A percentile compares a stretch with the other conserved stretches of the same genome.
phyloP scores from a whole-genome alignment of 306 rosid species.

The Gastrolobium bilobum region DNA sequence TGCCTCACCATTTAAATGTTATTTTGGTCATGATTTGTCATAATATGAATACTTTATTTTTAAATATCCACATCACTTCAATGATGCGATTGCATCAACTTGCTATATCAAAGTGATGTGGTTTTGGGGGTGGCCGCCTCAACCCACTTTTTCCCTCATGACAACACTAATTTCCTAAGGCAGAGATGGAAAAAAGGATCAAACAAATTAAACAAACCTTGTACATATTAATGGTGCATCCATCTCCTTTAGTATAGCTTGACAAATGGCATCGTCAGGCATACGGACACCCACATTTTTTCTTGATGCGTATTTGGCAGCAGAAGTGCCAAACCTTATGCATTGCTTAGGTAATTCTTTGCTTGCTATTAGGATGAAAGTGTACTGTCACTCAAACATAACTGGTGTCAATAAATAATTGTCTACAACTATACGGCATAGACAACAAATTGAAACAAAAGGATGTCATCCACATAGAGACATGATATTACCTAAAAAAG shows the following conservation, averaged over 20 bases:
- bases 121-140: constrained; percentile 8
- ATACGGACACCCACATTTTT: constrained; percentile 93
- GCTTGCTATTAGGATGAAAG: constrained; percentile 92
- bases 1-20: constrained; percentile 4
- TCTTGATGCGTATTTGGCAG: constrained; percentile 75
- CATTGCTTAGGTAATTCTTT: constrained; percentile 91
- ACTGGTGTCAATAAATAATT: constrained; percentile 43
- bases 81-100: not conserved
- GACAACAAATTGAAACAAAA: constrained; percentile 22
- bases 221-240: constrained; percentile 87
- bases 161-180: constrained; percentile 26
- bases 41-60: not conserved
- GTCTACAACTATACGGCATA: constrained; percentile 29
- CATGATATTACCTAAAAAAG: not conserved
- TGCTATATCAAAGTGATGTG: constrained; percentile 3
- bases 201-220: constrained; percentile 63
- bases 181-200: constrained; percentile 13
- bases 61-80: constrained; percentile 16
- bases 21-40: constrained; percentile 10
- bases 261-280: constrained; percentile 91
- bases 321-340: constrained; percentile 74
- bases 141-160: constrained; percentile 3
- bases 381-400: constrained; percentile 75
- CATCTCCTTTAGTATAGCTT: constrained; percentile 80
- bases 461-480: not conserved